Evolutionary conservation across 345 rosid genomes (phyloP).

Genomic region (Geranium rotundifolium): DNA sequence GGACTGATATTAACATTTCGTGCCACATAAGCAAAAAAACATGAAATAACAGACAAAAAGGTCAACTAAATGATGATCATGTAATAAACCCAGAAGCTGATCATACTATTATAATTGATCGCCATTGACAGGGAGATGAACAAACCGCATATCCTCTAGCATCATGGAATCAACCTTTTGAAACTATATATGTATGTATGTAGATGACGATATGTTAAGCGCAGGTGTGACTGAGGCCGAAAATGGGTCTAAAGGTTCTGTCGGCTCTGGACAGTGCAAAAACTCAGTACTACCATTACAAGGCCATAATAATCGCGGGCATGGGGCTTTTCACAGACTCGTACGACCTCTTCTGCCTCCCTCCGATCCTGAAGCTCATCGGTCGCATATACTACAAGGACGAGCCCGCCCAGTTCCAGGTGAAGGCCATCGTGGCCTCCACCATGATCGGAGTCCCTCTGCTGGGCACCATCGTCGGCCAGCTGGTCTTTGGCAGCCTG

Average conservation of each 20-base stretch:
- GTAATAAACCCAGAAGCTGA: too few species aligned
- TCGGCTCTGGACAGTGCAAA: conserved; percentile 36
- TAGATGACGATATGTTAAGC: too few species aligned
- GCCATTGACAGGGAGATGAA: too few species aligned
- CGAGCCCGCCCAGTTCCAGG: not conserved
- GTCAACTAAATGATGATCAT: too few species aligned
- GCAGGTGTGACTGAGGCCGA: too few species aligned
- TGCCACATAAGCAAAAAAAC: too few species aligned
- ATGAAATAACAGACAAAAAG: too few species aligned
- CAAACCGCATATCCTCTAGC: too few species aligned
- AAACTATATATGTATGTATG: too few species aligned
- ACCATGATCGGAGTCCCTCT: conserved; percentile 35
- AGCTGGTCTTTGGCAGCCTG: conserved; percentile 43
- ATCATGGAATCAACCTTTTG: too few species aligned
- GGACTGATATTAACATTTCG: too few species aligned
- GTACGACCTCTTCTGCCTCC: conserved; percentile 54
- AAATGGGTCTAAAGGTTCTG: conserved; percentile 36
- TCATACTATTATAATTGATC: too few species aligned
- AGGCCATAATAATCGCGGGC: conserved; percentile 49
- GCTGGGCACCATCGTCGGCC: conserved; percentile 52
- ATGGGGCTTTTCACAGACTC: conserved; percentile 63
- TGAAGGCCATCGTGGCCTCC: conserved; percentile 16
- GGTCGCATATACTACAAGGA: conserved; percentile 32
- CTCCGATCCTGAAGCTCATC: conserved; percentile 31
- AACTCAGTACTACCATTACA: conserved; percentile 51